Base-by-base conservation (phyloP, 2,329 filamentous ascomycete species). In the Aspergillus transmontanensis region DNA sequence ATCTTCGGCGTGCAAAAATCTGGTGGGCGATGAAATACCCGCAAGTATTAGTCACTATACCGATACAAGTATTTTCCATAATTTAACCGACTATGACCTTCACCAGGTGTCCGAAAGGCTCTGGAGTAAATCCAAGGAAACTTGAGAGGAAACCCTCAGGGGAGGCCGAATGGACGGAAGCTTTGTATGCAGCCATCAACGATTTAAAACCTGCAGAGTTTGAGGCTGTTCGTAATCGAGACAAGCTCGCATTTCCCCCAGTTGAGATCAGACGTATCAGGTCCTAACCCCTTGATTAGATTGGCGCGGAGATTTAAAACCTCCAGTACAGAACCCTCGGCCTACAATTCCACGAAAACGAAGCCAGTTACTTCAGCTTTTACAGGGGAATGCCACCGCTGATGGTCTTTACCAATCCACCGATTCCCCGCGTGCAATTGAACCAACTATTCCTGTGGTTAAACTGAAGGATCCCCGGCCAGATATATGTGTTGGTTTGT, bases 251-350 rank as follows among this genome's bases (percentile, higher is more conserved):
- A 36, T 23, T 48, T 48, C 32, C 26, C n/a, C 10, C 6, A 12
- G 19, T 34, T 53, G 50, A 34, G 10, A 23, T 53, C 16, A 3
- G 28, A 6, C 3, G 3, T 53, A 30, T 32, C 4, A 26, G 34
- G 23, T 34, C 19, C 21, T 56, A 57, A 59, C 53, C 46, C 46
- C 19, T 2, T 39, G 12, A 19, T 59, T 16, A 61, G 62, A 55
- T 32, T 60, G 58, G 54, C 46, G 54, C 11, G 54, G 54, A 50
- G 58, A 64, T 50, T n/a, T 61, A 19, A 60, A 64, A n/a, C 54
- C 62, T 54, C 54, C 48, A 41, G 39, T 64, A 19, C 21, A 58
- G 21, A 64, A 64, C 30, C 46, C 59, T 58, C 28, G 7, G 5
- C 46, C 54, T 28, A 61, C 6, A 3, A 58, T 61, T 26, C 53